Evolutionary conservation across 2,329 filamentous ascomycete species (phyloP).

Genomic region (Talaromyces sp.): DNA sequence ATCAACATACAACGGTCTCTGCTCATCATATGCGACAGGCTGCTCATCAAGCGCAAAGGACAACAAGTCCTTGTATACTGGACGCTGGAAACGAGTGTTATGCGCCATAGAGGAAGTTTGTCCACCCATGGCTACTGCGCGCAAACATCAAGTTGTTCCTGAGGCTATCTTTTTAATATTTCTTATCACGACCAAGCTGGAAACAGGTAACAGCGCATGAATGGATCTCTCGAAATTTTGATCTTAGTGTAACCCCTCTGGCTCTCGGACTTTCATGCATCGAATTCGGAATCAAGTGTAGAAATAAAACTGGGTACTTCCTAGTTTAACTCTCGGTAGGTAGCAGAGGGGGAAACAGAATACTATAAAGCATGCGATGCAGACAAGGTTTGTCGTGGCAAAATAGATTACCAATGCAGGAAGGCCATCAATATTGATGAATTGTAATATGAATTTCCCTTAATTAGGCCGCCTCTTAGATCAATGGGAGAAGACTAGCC

Average conservation of each 20-base stretch:
- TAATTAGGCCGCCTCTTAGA: neutral
- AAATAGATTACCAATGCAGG: neutral
- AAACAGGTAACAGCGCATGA: neutral
- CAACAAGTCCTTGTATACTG: constrained; percentile 38
- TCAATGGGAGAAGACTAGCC: neutral
- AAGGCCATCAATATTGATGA: neutral
- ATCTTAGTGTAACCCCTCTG: neutral
- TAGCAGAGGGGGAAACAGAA: neutral
- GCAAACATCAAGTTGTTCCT: neutral
- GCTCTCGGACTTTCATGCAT: neutral
- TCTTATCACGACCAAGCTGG: neutral
- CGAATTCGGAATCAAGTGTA: neutral
- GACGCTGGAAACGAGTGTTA: neutral
- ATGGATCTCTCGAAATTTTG: neutral
- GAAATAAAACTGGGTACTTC: neutral
- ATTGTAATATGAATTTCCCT: neutral
- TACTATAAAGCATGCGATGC: neutral
- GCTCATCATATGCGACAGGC: constrained; percentile 33
- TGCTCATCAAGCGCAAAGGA: constrained; percentile 40
- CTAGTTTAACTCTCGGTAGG: neutral
- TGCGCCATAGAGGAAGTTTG: neutral
- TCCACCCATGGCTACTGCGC: constrained; percentile 11
- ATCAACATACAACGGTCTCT: constrained; percentile 44
- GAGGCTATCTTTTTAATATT: neutral
- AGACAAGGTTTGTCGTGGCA: neutral